Base-by-base conservation (phyloP, 768 basidiomycete genomes). In the Chalciporus piperatus region DNA sequence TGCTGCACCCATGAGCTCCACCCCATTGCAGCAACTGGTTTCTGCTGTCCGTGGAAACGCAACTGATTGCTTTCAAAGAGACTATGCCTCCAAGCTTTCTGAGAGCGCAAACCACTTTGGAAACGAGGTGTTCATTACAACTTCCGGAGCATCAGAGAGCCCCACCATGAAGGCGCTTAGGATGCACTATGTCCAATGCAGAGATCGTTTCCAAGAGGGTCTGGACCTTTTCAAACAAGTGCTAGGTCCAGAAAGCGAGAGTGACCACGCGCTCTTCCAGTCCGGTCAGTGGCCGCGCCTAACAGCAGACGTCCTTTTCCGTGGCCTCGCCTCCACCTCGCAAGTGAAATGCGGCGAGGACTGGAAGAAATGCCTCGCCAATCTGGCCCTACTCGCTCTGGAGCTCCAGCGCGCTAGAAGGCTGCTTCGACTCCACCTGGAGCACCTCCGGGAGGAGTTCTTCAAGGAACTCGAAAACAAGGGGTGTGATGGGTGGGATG, bases 231-330 rank as follows among this genome's bases (percentile, higher is more conserved):
- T 68, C 45, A 30, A 28, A 28, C 27, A 47, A 3, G 4, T 20
- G 30, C 7, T 30, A 10, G 9, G 30, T 30, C 30, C 30, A 9
- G 5, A 30, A 30, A 30, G 10, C 10, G 30, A 30, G 30, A 48
- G 50, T 4, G 66, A 71, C 48, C 23, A 30, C 4, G 54, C 61
- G 4, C 27, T 68, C 1, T 27, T 42, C 14, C 32, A 39, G 19
- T 54, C 66, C n/a, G n/a, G n/a, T n/a, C n/a, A n/a, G n/a, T 77
- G 76, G 75, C 76, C 76, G 12, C 64, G 68, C 4, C 42, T 72
- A n/a, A 70, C 71, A 3, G 27, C 60, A 3, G 61, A 59, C 40
- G 46, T 58, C 3, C 62, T 77, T 16, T 59, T 76, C n/a, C 49
- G 50, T 17, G 52, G 39, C 8, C 60, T 76, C 38, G 62, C 68